Evolutionary conservation across 305 asterid species (phyloP), one percentile per base, ranked within the genome.

Genomic region (Fraxinus nigra): DNA sequence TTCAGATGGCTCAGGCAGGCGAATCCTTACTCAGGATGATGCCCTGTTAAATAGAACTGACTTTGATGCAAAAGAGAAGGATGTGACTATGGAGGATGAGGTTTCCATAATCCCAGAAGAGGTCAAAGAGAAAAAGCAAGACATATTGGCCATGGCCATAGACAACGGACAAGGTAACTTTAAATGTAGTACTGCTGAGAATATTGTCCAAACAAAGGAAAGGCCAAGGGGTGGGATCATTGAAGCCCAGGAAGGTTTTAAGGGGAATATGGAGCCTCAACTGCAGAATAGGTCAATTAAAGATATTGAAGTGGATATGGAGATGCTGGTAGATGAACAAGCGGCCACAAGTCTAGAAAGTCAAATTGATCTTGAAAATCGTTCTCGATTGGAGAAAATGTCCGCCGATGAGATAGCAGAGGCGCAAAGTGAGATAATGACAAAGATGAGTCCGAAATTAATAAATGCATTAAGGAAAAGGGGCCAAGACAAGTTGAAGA

Each of bases 361-460:
- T 80, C 89, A 96, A 88, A 96, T 96, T 85, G 98, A 96, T 89
- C 90, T 91, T 78, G 96, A 96, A 89, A 96, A 94, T 83, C 89
- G 86, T 81, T 90, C 90, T 78, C 88, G 88, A 75, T 79, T 96
- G 87, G 91, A 89, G 75, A 86, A 80, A 77, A 94, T 96, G 98
- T 92, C 98, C 16, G 85, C 89, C 28, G 90, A 89, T 72, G 97
- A 96, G 87, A 95, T 96, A 87, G 92, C 92, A 73, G 98, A 94
- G 86, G 97, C 95, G 75, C 97, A 85, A 81, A 89, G 93, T 84
- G 99, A 91, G 87, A 78, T 96, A 85, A 86, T 89, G 92, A 84
- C 89, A 77, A 94, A 89, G 90, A 84, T 96, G 87, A 90, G 88
- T 82, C 98, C 97, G 22, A 87, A 86, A 79, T 78, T 91, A 87